Evolutionary conservation across 768 basidiomycete genomes (phyloP).

Genomic region (Pleurotus eryngii): DNA sequence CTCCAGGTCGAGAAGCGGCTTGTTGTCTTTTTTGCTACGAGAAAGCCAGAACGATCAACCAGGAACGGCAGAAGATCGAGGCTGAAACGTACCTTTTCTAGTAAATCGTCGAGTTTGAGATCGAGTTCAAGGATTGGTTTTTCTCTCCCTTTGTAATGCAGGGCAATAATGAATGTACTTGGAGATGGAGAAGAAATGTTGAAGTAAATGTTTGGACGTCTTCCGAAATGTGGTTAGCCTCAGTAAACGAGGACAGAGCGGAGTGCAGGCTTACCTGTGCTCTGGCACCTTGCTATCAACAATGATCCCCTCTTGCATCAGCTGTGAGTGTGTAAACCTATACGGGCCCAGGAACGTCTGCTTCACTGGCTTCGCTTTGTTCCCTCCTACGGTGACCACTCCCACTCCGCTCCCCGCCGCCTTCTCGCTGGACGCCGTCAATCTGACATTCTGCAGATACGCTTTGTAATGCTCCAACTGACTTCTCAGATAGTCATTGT

Average conservation of each 20-base stretch:
- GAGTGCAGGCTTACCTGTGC: slow-evolving; percentile 62
- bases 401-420: slow-evolving; percentile 84
- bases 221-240: slow-evolving; percentile 23
- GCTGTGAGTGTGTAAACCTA: slow-evolving; percentile 93
- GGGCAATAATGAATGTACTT: slow-evolving; percentile 96
- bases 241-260: neutral
- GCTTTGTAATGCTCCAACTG: slow-evolving; percentile 99
- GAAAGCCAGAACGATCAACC: neutral
- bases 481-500: slow-evolving; percentile 93
- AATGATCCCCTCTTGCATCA: slow-evolving; percentile 99
- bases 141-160: slow-evolving; percentile 98
- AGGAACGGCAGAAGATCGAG: neutral
- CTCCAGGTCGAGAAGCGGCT: slow-evolving; percentile 91
- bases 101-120: slow-evolving; percentile 93
- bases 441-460: slow-evolving; percentile 96
- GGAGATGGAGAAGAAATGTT: slow-evolving; percentile 97
- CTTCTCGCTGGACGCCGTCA: slow-evolving; percentile 85
- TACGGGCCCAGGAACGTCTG: slow-evolving; percentile 90
- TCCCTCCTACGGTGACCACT: slow-evolving; percentile 92
- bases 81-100: slow-evolving; percentile 76
- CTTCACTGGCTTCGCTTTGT: slow-evolving; percentile 90
- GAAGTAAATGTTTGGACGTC: slow-evolving; percentile 97
- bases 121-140: slow-evolving; percentile 99
- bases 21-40: slow-evolving; percentile 97
- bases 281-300: slow-evolving; percentile 99